Conservation (phyloP, 768 basidiomycete genomes). For the Candolleomyces aberdarensis region DNA sequence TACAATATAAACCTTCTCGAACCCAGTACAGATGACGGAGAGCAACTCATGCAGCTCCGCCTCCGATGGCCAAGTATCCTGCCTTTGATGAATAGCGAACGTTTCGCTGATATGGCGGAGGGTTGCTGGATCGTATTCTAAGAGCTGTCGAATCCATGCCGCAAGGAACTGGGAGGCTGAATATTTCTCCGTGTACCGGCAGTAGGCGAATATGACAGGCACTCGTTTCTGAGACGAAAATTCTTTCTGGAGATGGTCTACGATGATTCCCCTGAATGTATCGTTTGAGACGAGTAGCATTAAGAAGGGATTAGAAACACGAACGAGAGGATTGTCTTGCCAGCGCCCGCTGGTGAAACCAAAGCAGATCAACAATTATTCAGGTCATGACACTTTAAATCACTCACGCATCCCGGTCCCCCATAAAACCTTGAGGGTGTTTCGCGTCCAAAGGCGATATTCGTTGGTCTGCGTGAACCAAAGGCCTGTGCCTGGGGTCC, state of each 20-base stretch:
- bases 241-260: background rate
- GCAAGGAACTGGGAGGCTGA: background rate
- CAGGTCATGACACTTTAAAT: background rate
- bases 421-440: too few relatives aligned
- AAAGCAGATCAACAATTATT: too few relatives aligned
- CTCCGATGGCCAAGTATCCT: too few relatives aligned
- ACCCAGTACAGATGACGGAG: background rate
- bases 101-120: background rate
- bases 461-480: too few relatives aligned
- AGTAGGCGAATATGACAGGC: conserved; percentile 1
- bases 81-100: background rate
- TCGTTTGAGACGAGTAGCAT: background rate
- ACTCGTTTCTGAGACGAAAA: background rate
- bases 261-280: background rate
- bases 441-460: too few relatives aligned
- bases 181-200: background rate
- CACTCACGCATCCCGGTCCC: too few relatives aligned
- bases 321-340: background rate
- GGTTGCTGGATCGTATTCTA: background rate
- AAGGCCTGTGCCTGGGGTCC: too few relatives aligned
- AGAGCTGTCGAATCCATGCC: background rate
- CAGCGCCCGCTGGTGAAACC: background rate
- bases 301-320: background rate
- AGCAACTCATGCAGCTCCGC: background rate
- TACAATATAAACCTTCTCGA: background rate